Evolutionary conservation across 257 asterid species (phyloP).

Genomic region (Catharanthus roseus): DNA sequence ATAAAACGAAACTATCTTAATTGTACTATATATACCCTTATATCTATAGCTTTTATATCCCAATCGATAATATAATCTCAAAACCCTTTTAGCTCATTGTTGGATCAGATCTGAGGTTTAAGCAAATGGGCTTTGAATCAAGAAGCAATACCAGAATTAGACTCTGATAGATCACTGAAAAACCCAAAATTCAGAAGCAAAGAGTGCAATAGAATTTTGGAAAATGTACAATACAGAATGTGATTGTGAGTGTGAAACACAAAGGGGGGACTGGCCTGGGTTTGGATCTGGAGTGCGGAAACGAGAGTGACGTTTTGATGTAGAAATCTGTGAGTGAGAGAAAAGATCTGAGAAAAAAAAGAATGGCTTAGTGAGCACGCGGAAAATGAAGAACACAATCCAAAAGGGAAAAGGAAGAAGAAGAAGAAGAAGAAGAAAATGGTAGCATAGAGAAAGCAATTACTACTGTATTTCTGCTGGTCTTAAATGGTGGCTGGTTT

Average conservation of each 20-base stretch:
- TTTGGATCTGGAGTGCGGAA: constrained; percentile 16
- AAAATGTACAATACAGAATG: background rate
- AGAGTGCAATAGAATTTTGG: constrained; percentile 5
- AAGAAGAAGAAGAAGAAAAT: background rate
- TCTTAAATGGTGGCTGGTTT: constrained; percentile 1
- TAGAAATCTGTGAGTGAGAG: background rate
- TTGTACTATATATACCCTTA: background rate
- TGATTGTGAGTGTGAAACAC: background rate
- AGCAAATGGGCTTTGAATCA: constrained; percentile 1
- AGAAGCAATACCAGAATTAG: background rate
- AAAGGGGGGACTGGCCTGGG: background rate
- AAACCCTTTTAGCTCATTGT: constrained; percentile 29
- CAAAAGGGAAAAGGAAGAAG: background rate
- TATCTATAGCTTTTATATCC: background rate
- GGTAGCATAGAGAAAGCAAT: background rate
- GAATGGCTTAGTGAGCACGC: constrained; percentile 15
- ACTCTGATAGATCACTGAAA: constrained; percentile 22
- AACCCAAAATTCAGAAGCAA: constrained; percentile 1
- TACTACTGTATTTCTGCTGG: background rate
- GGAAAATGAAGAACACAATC: constrained; percentile 8
- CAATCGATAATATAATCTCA: background rate
- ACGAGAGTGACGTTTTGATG: background rate
- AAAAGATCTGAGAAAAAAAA: constrained; percentile 2
- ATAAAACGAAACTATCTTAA: background rate
- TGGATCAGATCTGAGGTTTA: constrained; percentile 31